A percentile compares a stretch with the other conserved stretches of the same genome.
These are phyloP conservation scores for Geum urbanum DNA, from an alignment of 306 rosid species.

Conservation along the genomic window DNA sequence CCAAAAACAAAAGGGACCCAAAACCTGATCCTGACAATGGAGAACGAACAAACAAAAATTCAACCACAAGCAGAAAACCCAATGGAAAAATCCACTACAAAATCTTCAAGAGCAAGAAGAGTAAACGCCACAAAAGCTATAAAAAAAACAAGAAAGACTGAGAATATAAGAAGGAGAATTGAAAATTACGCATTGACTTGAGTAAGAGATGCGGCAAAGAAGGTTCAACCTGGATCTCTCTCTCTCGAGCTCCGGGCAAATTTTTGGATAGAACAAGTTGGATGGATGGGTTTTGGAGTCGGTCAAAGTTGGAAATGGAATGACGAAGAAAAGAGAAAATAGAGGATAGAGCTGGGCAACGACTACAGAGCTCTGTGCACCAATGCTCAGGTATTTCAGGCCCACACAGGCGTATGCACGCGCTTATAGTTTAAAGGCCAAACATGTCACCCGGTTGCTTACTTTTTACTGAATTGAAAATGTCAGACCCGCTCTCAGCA, in stretches of 20 bases:
- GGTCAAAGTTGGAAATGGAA: conserved; percentile 8
- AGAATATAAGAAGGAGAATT: background rate
- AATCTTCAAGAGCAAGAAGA: background rate
- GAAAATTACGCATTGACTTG: conserved; percentile 33
- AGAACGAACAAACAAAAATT: background rate
- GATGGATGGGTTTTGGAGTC: background rate
- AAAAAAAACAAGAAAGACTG: background rate
- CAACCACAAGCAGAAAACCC: background rate
- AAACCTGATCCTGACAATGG: background rate
- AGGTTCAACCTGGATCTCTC: conserved; percentile 23
- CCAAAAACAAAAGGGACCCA: background rate
- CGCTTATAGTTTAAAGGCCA: too few relatives aligned
- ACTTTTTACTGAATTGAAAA: too few relatives aligned
- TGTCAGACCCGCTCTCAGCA: too few relatives aligned
- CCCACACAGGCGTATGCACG: too few relatives aligned
- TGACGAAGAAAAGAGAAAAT: background rate
- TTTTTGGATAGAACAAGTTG: background rate
- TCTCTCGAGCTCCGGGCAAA: background rate
- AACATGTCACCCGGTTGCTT: too few relatives aligned
- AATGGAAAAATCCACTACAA: background rate
- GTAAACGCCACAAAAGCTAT: conserved; percentile 6
- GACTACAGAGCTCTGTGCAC: too few relatives aligned
- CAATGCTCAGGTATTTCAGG: too few relatives aligned
- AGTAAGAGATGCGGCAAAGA: conserved; percentile 20
- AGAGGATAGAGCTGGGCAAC: background rate